Conservation (phyloP, 2,329 filamentous ascomycete species). For the Ilyonectria robusta region DNA sequence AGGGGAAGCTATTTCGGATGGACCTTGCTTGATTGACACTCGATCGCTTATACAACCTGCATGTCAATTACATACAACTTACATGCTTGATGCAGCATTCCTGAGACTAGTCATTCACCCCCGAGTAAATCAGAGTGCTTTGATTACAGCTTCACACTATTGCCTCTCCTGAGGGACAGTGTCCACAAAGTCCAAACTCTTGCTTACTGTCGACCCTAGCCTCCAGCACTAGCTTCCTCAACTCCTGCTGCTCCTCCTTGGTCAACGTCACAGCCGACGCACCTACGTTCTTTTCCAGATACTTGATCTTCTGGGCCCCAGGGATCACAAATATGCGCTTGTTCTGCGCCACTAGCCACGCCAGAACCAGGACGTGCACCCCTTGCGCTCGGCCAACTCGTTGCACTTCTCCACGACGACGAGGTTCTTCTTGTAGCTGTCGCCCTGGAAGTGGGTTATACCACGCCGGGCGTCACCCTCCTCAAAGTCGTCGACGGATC, state of each 20-base stretch:
- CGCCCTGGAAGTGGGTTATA: constrained; percentile 41
- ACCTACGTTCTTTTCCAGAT: constrained; percentile 62
- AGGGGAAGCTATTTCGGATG: constrained; percentile 39
- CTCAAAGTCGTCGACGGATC: constrained; percentile 62
- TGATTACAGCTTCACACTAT: background rate
- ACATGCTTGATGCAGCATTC: background rate
- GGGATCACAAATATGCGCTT: constrained; percentile 73
- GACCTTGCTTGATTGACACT: constrained; percentile 21
- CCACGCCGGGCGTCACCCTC: constrained; percentile 35
- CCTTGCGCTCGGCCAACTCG: constrained; percentile 62
- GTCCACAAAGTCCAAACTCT: constrained; percentile 34
- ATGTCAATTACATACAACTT: constrained; percentile 27
- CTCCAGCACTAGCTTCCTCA: constrained; percentile 49
- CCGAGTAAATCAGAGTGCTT: background rate
- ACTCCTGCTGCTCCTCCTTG: constrained; percentile 52
- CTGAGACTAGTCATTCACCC: background rate
- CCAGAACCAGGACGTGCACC: constrained; percentile 70
- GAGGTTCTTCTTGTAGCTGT: constrained; percentile 63
- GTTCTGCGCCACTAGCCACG: constrained; percentile 74
- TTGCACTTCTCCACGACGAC: constrained; percentile 61
- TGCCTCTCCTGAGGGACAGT: constrained; percentile 36
- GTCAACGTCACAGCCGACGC: constrained; percentile 52
- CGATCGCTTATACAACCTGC: constrained; percentile 7
- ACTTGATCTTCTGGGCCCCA: constrained; percentile 63
- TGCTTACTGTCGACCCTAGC: constrained; percentile 48